Base-by-base conservation (phyloP, 805 yeast genomes). In the Zygosaccharomyces kombuchaensis region DNA sequence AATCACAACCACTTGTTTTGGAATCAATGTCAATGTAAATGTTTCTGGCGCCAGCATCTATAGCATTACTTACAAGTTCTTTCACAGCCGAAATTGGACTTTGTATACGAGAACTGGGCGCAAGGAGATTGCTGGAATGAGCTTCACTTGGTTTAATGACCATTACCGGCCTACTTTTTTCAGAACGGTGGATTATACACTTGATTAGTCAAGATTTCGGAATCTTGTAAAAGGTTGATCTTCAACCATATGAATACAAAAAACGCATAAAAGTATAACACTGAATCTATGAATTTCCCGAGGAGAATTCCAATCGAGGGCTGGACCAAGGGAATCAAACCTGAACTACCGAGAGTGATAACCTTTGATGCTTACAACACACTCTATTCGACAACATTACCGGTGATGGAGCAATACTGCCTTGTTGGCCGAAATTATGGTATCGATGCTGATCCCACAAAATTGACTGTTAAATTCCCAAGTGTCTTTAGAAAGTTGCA, bases 331-430 rank as follows among this genome's bases (percentile, higher is more conserved):
- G 36, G 36, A 9, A n/a, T 34, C 8, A 50, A 43, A 44, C 47
- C 49, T 9, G 36, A 39, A n/a, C 27, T 40, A 10, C 81, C 82
- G 5, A 67, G 66, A 32, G 58, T 81, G 3, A 63, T 84, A 0
- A 78, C 88, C 1, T 73, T 83, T 44, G 91, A 84, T 62, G 85
- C 82, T 0, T 84, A 81, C 63, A 81, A 78, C 35, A 84, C 90
- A 0, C 60, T 84, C 7, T 82, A 81, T 57, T 67, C 76, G 0
- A 84, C 89, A 2, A 69, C 67, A 14, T 64, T 65, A 23, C 77
- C 85, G 0, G 75, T 83, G 0, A 62, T 76, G 34, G 62, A 67
- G n/a, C 82, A 76, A 50, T 84, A 84, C 55, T 66, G 72, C 35
- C 59, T 66, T 2, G 72, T 81, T 4, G 79, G 80, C 0, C 42